Evolutionary conservation across 2,329 filamentous ascomycete species (phyloP).

Genomic region (Penicillium aurantiogriseum): DNA sequence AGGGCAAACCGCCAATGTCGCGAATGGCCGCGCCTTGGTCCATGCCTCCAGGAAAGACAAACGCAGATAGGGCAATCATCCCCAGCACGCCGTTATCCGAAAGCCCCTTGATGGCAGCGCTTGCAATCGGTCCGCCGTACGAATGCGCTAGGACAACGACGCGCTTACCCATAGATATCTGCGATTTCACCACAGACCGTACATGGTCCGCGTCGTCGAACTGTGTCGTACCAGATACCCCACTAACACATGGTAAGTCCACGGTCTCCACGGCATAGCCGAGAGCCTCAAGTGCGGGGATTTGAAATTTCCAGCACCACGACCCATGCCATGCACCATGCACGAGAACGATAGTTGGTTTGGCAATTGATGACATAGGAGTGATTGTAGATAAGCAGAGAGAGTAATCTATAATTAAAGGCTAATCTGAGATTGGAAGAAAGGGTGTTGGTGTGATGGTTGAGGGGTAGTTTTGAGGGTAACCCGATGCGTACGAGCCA

Average conservation of each 20-base stretch:
- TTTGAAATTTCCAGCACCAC: conserved; percentile 6
- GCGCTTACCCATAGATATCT: background rate
- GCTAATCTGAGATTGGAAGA: background rate
- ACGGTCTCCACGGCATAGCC: background rate
- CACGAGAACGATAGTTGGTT: conserved; percentile 2
- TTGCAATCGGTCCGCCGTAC: background rate
- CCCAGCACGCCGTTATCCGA: background rate
- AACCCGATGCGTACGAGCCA: too few species aligned
- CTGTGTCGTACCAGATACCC: background rate
- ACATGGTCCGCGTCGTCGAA: background rate
- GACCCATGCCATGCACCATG: conserved; percentile 3
- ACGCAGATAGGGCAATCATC: background rate
- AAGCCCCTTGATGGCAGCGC: background rate
- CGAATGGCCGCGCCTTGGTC: background rate
- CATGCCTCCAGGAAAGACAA: background rate
- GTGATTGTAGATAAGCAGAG: background rate
- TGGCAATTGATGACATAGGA: background rate
- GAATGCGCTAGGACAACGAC: background rate
- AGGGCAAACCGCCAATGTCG: background rate
- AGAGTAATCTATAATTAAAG: background rate
- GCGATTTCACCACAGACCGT: background rate
- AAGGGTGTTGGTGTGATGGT: too few species aligned
- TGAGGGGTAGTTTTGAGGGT: too few species aligned
- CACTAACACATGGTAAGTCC: background rate
- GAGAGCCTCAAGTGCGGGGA: conserved; percentile 1